Evolutionary conservation across 1,284 basidiomycete species (phyloP).

Genomic region (Moesziomyces globuligerus): DNA sequence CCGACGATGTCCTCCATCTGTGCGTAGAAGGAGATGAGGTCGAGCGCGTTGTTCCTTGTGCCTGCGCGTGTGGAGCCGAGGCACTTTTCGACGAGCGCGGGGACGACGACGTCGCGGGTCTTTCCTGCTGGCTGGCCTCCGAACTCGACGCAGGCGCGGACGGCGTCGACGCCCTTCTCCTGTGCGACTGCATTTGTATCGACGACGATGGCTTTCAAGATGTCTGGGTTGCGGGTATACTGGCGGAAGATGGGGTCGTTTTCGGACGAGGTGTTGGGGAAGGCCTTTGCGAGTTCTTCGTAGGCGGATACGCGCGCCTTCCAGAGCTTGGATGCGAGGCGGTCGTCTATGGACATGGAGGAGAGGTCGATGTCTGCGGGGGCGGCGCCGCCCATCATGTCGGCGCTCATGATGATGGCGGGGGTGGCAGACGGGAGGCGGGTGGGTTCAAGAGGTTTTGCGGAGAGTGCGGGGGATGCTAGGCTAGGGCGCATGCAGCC

Average conservation of each 20-base stretch:
- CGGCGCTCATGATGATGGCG: constrained; percentile 30
- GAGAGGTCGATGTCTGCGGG: constrained; percentile 87
- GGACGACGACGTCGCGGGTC: constrained; percentile 82
- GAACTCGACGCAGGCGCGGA: constrained; percentile 80
- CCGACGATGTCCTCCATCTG: constrained; percentile 84
- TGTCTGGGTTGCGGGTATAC: constrained; percentile 77
- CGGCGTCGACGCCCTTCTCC: constrained; percentile 91
- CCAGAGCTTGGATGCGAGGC: constrained; percentile 83
- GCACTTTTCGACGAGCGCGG: constrained; percentile 93
- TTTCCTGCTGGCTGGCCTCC: constrained; percentile 81
- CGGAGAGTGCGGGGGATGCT: background rate
- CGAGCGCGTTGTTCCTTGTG: constrained; percentile 88
- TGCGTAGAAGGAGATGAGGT: constrained; percentile 87
- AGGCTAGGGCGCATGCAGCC: too few relatives aligned
- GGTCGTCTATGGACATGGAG: constrained; percentile 79
- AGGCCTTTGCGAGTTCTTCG: constrained; percentile 75
- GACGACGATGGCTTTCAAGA: constrained; percentile 56
- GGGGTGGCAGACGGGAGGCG: background rate
- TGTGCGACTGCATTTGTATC: constrained; percentile 98
- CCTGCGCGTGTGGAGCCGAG: constrained; percentile 85
- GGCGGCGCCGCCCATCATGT: constrained; percentile 42
- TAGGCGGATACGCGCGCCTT: constrained; percentile 96
- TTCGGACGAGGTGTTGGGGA: constrained; percentile 78
- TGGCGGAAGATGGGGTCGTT: constrained; percentile 92
- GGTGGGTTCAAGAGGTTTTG: background rate